Percentiles rank a stretch among this genome's conserved stretches.
These are phyloP conservation scores for Exophiala viscosa DNA, from an alignment of 2,329 filamentous ascomycete species.

Conservation along the genomic window DNA sequence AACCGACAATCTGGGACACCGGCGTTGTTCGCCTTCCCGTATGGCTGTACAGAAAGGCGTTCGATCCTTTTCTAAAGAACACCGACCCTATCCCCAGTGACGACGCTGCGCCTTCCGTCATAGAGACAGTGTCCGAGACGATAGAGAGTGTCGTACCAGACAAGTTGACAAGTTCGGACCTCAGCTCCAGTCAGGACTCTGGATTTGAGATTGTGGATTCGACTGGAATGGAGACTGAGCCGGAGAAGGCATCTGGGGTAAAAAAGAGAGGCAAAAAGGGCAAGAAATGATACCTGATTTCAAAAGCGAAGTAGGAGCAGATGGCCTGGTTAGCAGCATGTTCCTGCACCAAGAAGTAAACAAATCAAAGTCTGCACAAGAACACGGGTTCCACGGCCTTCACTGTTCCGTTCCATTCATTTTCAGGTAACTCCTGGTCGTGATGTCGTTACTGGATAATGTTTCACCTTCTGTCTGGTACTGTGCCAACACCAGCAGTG, in stretches of 20 bases:
- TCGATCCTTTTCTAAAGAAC: slow-evolving; percentile 51
- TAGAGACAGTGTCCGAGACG: slow-evolving; percentile 5
- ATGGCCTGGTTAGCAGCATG: no score
- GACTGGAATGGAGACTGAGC: slow-evolving; percentile 24
- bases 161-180: slow-evolving; percentile 8
- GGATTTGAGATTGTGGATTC: slow-evolving; percentile 29
- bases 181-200: slow-evolving; percentile 28
- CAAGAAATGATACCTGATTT: slow-evolving; percentile 15
- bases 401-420: not conserved
- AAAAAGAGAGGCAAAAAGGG: slow-evolving; percentile 28
- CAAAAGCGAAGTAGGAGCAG: not conserved
- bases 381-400: not conserved
- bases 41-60: slow-evolving; percentile 62
- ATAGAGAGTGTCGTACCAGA: slow-evolving; percentile 9
- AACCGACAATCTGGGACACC: slow-evolving; percentile 76
- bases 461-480: not conserved
- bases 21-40: slow-evolving; percentile 74
- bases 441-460: not conserved
- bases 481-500: no score
- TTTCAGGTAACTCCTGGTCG: not conserved
- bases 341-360: no score
- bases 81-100: slow-evolving; percentile 8
- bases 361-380: not conserved
- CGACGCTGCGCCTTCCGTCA: slow-evolving; percentile 3
- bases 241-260: slow-evolving; percentile 12